These are phyloP conservation scores for Melastoma candidum DNA, from an alignment of 441 rosid species.

Conservation along the genomic window DNA sequence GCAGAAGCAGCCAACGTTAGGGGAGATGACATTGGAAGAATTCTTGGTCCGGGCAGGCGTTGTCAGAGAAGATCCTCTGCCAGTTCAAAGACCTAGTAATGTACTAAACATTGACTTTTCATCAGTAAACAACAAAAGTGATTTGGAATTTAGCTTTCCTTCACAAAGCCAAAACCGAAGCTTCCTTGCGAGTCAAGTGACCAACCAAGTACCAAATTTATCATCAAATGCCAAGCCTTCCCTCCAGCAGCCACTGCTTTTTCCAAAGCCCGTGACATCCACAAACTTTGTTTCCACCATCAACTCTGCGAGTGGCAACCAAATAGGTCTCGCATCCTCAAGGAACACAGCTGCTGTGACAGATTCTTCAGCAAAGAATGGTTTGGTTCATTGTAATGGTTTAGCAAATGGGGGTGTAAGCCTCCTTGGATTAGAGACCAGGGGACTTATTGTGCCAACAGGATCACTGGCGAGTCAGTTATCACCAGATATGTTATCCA, in stretches of 20 bases:
- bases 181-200: background rate
- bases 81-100: conserved; percentile 23
- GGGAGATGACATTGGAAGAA: conserved; percentile 68
- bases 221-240: conserved; percentile 30
- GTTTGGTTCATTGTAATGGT: conserved; percentile 35
- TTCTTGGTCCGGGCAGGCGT: conserved; percentile 54
- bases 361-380: conserved; percentile 35
- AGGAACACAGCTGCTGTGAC: conserved; percentile 38
- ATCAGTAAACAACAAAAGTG: conserved; percentile 1
- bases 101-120: conserved; percentile 24
- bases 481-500: conserved; percentile 42
- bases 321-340: conserved; percentile 31
- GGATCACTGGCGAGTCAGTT: conserved; percentile 42
- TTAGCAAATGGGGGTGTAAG: conserved; percentile 35
- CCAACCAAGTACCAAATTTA: conserved; percentile 32
- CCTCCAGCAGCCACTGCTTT: conserved; percentile 47
- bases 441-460: conserved; percentile 25
- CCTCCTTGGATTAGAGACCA: conserved; percentile 29
- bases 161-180: background rate
- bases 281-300: conserved; percentile 33
- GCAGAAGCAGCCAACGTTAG: conserved; percentile 59
- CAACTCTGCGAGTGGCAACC: conserved; percentile 24
- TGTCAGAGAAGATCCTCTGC: conserved; percentile 46
- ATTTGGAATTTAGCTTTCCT: background rate
- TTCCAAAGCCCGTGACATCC: conserved; percentile 35